Percentiles rank a stretch among this genome's conserved stretches.
phyloP scores from a whole-genome alignment of 345 rosid genomes.

The Hibiscus syriacus region DNA sequence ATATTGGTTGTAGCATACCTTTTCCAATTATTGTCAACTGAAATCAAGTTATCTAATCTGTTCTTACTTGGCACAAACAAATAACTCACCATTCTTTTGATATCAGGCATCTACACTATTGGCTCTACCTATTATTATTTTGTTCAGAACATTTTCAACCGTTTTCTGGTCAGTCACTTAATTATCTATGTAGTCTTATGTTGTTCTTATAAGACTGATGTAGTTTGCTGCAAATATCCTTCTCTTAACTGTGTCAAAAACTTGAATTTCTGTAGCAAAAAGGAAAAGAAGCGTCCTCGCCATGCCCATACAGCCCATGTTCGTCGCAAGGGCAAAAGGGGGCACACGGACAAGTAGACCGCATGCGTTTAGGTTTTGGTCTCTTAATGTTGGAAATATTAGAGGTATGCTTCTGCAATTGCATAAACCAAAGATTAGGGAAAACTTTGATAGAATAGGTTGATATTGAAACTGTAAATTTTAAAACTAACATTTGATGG shows the following conservation, averaged over 20 bases:
- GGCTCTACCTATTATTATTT: conserved; percentile 51
- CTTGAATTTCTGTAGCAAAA: conserved; percentile 35
- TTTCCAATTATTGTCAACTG: background rate
- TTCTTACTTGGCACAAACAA: background rate
- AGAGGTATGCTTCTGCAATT: conserved; percentile 11
- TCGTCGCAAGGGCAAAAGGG: conserved; percentile 55
- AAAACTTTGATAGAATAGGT: too few relatives aligned
- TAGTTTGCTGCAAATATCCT: background rate
- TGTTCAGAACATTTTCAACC: conserved; percentile 37
- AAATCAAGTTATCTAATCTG: background rate
- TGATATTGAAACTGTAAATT: background rate
- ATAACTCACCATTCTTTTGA: conserved; percentile 5
- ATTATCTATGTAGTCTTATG: background rate
- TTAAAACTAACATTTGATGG: too few relatives aligned
- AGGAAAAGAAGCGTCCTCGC: conserved; percentile 36
- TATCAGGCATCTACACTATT: conserved; percentile 72
- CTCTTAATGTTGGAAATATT: background rate
- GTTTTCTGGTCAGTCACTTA: conserved; percentile 45
- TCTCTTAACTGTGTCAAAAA: background rate
- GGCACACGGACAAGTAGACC: conserved; percentile 47
- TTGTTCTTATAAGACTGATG: background rate
- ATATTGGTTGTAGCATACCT: background rate
- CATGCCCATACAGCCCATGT: conserved; percentile 23
- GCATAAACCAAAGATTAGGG: background rate
- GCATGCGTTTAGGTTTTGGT: background rate